Base-by-base conservation (phyloP, 805 yeast species). In the Starmera pachycereana region DNA sequence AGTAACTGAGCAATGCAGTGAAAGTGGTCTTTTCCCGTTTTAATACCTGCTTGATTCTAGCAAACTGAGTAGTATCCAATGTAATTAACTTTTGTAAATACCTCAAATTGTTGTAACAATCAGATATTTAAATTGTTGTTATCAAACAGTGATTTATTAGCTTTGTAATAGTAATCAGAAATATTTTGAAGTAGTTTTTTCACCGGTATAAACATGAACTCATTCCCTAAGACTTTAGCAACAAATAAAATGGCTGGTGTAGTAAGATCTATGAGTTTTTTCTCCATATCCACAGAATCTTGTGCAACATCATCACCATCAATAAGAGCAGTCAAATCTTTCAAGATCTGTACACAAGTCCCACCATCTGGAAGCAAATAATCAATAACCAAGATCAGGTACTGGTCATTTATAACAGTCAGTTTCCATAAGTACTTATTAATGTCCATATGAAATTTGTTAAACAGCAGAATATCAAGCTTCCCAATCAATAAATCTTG, bases 61-160 rank as follows among this genome's bases (percentile, higher is more conserved):
- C 7, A 29, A 37, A 44, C 19, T 37, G 36, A 2, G 30, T 30
- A 3, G 12, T 2, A 18, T 42, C 27, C 5, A 44, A 6, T 28
- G 29, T 33, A n/a, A 44, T 35, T n/a, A 41, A 18, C 9, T 37
- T 29, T 34, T 39, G 39, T 12, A 27, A 27, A 6, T 43, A 42
- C 14, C 8, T 11, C 7, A 3, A 33, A 18, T 16, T 13, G 4
- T 16, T 11, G 16, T 8, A 6, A 10, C 6, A 6, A 11, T 7
- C 9, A 33, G 25, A 12, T 33, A n/a, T 33, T 19, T 5, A 9
- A 6, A 16, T 19, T 11, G 11, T 19, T 25, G 6, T 13, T 9
- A 16, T 33, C 35, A 16, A 16, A 33, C 8, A 8, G 3, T 5
- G 27, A 18, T 9, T 16, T n/a, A 11, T n/a, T 28, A 18, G 3